Percentiles rank a stretch among this genome's conserved stretches.
phyloP scores from a whole-genome alignment of 345 rosid species.

The Capsella bursapastoris region DNA sequence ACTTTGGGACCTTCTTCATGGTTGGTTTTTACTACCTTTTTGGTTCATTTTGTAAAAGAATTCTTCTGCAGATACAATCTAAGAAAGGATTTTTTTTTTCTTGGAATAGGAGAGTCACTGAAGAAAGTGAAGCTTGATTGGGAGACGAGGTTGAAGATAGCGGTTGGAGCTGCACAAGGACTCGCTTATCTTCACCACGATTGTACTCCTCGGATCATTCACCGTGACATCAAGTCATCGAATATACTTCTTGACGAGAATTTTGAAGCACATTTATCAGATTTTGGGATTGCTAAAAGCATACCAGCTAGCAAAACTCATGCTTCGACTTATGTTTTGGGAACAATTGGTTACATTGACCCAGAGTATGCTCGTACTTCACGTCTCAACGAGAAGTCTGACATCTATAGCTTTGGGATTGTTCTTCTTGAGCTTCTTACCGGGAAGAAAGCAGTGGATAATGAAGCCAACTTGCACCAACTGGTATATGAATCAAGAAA shows the following conservation, averaged over 20 bases:
- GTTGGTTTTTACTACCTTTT: conserved; percentile 37
- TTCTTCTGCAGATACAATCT: neutral
- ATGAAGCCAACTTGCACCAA: conserved; percentile 90
- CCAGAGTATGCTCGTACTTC: conserved; percentile 97
- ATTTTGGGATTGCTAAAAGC: conserved; percentile 91
- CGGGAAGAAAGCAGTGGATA: conserved; percentile 93
- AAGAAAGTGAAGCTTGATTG: conserved; percentile 93
- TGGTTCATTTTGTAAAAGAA: neutral
- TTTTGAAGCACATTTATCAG: conserved; percentile 85
- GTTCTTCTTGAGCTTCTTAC: conserved; percentile 95
- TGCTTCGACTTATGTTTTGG: conserved; percentile 83
- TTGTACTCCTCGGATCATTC: conserved; percentile 86
- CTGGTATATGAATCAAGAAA: conserved; percentile 54
- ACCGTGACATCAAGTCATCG: conserved; percentile 92
- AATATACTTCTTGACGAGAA: conserved; percentile 87
- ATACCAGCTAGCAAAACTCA: conserved; percentile 75
- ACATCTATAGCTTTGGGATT: conserved; percentile 93
- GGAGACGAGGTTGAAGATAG: conserved; percentile 85
- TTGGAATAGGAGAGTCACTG: conserved; percentile 54
- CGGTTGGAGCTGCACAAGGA: conserved; percentile 96
- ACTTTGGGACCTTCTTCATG: conserved; percentile 95
- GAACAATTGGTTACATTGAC: conserved; percentile 96
- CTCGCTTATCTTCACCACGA: conserved; percentile 97
- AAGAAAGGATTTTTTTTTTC: neutral
- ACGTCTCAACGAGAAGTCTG: conserved; percentile 83